Base-by-base conservation (phyloP, 768 basidiomycete species). In the Phlebiopsis gigantea region DNA sequence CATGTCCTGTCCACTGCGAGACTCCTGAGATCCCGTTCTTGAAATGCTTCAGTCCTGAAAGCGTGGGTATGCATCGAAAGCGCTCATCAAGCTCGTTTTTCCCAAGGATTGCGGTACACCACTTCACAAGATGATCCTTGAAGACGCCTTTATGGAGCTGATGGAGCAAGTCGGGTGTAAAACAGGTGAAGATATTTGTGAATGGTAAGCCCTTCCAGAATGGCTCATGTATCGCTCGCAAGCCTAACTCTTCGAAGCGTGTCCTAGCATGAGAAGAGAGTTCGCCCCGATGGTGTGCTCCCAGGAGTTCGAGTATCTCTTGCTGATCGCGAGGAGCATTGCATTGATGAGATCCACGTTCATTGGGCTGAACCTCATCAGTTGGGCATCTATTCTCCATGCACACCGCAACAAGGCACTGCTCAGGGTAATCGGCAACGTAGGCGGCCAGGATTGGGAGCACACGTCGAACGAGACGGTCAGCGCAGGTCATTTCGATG, bases 401-500 rank as follows among this genome's bases (percentile, higher is more conserved):
- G 44, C 62, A 61, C 5, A 61, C 66, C 0, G 72, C 69, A 0
- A 73, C 68, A 0, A 79, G 69, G 14, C 72, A 63, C 55, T 79
- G 77, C 56, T 80, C 77, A 0, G 77, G 78, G 55, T 77, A 73
- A 61, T 79, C 75, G 0, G 69, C 71, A 9, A 73, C 60, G 57
- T 70, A 72, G 0, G 64, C 61, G 0, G 77, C 75, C 1, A 79
- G 56, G 31, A 80, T 73, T 0, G 76, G 76, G 57, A 71, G 67
- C 15, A 68, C 57, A 0, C 62, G 63, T 0, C 70, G 65, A 0
- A 68, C 21, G 0, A 57, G 5, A 0, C 77, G 72, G 66, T 79
- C 73, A 0, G 73, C 72, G 57, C 72, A 66, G 0, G 44, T 61
- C 63, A 77, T 72, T 0, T 59, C 41, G 0, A 75, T 62, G 0